phyloP scores from a whole-genome alignment of 2,329 filamentous ascomycete species.

The Hypoxylon sp. region DNA sequence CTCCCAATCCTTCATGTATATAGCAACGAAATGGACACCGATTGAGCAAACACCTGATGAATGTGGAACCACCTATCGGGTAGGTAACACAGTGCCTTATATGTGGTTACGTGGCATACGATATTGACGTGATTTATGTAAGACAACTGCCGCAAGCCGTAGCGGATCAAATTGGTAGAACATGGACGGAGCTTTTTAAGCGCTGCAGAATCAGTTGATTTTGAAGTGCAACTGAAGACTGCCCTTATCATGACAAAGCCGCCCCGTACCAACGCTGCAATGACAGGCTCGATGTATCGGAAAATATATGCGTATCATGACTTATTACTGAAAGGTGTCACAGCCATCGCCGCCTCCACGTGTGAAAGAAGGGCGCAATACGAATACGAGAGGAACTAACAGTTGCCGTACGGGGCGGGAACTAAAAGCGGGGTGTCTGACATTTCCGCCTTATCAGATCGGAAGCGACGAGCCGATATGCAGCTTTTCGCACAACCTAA shows the following conservation, averaged over 20 bases:
- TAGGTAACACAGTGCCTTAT: neutral
- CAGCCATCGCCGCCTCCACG: conserved; percentile 8
- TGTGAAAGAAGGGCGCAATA: conserved; percentile 34
- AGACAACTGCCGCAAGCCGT: conserved; percentile 26
- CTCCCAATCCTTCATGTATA: conserved; percentile 15
- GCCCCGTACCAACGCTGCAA: neutral
- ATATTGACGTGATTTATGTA: conserved; percentile 6
- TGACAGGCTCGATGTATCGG: neutral
- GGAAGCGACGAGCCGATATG: conserved; percentile 39
- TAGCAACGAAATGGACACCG: conserved; percentile 10
- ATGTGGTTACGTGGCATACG: no score
- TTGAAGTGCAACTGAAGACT: conserved; percentile 14
- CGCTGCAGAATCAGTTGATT: conserved; percentile 23
- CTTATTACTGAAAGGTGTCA: neutral
- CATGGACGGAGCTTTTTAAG: conserved; percentile 2
- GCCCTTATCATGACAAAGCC: conserved; percentile 7
- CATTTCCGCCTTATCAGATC: conserved; percentile 42
- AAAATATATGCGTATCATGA: neutral
- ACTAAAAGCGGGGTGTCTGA: conserved; percentile 29
- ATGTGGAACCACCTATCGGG: neutral
- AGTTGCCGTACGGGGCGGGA: conserved; percentile 28
- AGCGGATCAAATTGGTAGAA: conserved; percentile 11
- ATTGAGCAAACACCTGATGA: conserved; percentile 4
- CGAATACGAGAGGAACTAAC: conserved; percentile 48
- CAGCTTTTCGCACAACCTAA: conserved; percentile 25